Base-by-base conservation (phyloP, 2,329 filamentous ascomycete genomes). In the Fusarium papillatum region DNA sequence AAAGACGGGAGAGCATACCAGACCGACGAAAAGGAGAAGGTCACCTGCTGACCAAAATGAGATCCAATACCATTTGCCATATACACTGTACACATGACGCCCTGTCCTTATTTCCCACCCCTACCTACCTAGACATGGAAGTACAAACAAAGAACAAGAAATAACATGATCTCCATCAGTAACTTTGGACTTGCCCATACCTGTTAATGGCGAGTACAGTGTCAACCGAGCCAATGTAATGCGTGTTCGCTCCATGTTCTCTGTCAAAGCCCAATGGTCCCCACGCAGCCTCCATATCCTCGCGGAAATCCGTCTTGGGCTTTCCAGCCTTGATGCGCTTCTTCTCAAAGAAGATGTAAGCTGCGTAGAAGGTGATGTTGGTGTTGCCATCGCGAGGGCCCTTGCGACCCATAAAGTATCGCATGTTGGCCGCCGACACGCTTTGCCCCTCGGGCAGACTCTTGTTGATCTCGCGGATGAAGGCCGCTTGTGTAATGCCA, bases 281-380 rank as follows among this genome's bases (percentile, higher is more conserved):
- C 70, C 84, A 80, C 3, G 74, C 67, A 19, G 76, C 67, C 79
- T 92, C 89, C 88, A 91, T 91, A 68, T 88, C 86, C 71, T 84
- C 62, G 16, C 90, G 82, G 76, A 87, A 85, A 78, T 88, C 85
- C 22, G 81, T 85, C 83, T 91, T 91, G 55, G 86, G 82, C 80
- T 89, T 90, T 1, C 83, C 82, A 64, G 89, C 83, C 76, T 85
- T 85, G 66, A 92, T 81, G 19, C 90, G 82, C 75, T 88, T 73
- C 83, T 92, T 92, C 82, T 92, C 90, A 76, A 92, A 92, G 79
- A 87, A 91, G 24, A 90, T 85, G 77, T 92, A 92, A 0, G 84
- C 85, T 5, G 86, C 86, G 74, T 92, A 91, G 77, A 87, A 92
- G 2, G 88, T 82, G 11, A 76, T 74, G 64, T 83, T 88, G 4